Evolutionary conservation across 1,139 yeast species (phyloP), one percentile per base, ranked within the genome.

Genomic region (Petasospora fabianii): DNA sequence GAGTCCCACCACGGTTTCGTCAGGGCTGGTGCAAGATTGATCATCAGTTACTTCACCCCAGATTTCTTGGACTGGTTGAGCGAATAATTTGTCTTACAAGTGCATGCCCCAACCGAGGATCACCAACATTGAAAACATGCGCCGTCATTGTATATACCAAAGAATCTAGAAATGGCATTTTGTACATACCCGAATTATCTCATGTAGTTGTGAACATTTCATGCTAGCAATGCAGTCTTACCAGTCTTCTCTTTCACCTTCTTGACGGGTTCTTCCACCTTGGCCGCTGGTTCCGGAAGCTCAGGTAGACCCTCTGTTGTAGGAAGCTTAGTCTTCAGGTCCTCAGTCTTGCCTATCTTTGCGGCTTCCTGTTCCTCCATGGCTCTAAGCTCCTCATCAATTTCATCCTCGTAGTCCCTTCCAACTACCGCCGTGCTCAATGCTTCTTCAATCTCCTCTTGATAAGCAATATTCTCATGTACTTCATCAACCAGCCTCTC

Each of bases 1-100:
- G 99, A 92, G 65, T 71, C 95, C 38, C 96, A 92, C 53, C 73
- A 85, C 50, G 97, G 98, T 2, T 81, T 85, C 55, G 71, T 92
- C 50, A 77, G 99, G 63, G 98, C 99, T 1, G 99, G 99, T 41
- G 97, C 98, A 15, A 77, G 92, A 57, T 67, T 92, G 53, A 77
- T 94, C 47, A 88, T 92, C 54, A 80, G 95, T 41, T 92, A 92
- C 65, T 87, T 92, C 58, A 85, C 98, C 3, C 99, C 99, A 4
- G 96, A 92, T 54, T 88, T 92, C 55, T 73, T 92, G 61, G 97
- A 87, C 22, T 92, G 98, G 99, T 71, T 90, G 51, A 74, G 73
- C 41, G 48, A 49, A 36, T 43, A 30, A 37, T 8, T 16, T 26
- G n/a, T n/a, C 13, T 14, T 15, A n/a, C n/a, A n/a, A n/a, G n/a